Conservation (phyloP, 2,329 filamentous ascomycete species). For the Hawksworthiomyces lignivorus region DNA sequence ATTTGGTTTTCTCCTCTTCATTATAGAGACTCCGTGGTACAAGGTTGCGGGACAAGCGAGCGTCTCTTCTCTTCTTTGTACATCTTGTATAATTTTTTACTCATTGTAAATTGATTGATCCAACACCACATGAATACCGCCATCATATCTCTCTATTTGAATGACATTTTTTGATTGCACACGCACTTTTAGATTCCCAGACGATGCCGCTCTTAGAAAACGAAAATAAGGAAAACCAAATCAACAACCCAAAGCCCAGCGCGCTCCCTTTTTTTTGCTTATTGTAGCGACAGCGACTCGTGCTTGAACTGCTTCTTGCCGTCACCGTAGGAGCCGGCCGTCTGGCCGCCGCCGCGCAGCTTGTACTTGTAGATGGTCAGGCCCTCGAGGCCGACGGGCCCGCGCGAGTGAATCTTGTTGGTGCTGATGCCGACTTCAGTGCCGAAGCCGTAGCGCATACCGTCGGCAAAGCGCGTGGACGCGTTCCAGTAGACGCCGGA, state of each 20-base stretch:
- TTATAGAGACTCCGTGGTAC: too few species aligned
- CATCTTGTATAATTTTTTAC: neutral
- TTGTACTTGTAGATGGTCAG: conserved; percentile 98
- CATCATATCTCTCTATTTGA: too few species aligned
- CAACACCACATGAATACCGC: too few species aligned
- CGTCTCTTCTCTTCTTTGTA: too few species aligned
- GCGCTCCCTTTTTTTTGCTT: neutral
- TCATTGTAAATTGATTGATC: too few species aligned
- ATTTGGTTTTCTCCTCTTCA: too few species aligned
- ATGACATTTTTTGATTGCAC: neutral
- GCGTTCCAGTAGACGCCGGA: conserved; percentile 97
- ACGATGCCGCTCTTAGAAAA: neutral
- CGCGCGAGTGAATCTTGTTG: conserved; percentile 94
- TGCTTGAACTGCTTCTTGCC: conserved; percentile 54
- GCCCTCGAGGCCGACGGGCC: conserved; percentile 88
- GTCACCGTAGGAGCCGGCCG: conserved; percentile 67
- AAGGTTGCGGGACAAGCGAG: too few species aligned
- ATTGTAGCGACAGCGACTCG: conserved; percentile 40
- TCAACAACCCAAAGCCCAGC: too few species aligned
- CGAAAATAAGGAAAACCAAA: neutral
- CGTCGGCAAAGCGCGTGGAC: conserved; percentile 88
- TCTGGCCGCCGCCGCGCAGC: conserved; percentile 73
- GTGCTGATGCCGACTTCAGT: conserved; percentile 98
- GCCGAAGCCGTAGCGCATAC: conserved; percentile 94
- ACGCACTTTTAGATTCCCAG: neutral